phyloP scores from a whole-genome alignment of 345 rosid genomes.

The Lumnitzera littorea region DNA sequence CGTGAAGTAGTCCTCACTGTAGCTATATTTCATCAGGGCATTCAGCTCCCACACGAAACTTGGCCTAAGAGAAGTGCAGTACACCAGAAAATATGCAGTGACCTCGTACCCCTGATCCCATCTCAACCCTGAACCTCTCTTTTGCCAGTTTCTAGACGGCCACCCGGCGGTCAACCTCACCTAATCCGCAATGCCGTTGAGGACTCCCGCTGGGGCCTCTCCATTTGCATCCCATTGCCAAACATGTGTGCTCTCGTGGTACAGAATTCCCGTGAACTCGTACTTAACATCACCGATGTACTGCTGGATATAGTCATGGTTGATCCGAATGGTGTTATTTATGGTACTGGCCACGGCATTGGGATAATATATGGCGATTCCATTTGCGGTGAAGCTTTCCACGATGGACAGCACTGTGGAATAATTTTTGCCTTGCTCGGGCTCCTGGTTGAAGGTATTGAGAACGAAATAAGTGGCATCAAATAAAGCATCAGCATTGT shows the following conservation, averaged over 20 bases:
- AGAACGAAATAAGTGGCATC: too few relatives aligned
- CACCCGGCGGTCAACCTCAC: not conserved
- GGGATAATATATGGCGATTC: too few relatives aligned
- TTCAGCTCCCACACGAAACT: not conserved
- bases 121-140: not conserved
- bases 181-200: not conserved
- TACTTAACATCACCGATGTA: not conserved
- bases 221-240: not conserved
- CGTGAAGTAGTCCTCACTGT: not conserved
- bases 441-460: too few relatives aligned
- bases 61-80: not conserved
- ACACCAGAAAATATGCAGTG: not conserved
- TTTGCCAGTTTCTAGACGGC: not conserved
- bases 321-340: too few relatives aligned
- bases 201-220: not conserved
- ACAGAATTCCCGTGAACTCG: not conserved
- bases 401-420: too few relatives aligned
- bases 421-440: too few relatives aligned
- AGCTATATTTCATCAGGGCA: not conserved
- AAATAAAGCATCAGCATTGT: too few relatives aligned
- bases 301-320: not conserved
- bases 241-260: not conserved
- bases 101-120: conserved; percentile 1
- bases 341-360: too few relatives aligned
- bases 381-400: too few relatives aligned